Base-by-base conservation (phyloP, 2,329 filamentous ascomycete genomes). In the Colletotrichum eleusines region DNA sequence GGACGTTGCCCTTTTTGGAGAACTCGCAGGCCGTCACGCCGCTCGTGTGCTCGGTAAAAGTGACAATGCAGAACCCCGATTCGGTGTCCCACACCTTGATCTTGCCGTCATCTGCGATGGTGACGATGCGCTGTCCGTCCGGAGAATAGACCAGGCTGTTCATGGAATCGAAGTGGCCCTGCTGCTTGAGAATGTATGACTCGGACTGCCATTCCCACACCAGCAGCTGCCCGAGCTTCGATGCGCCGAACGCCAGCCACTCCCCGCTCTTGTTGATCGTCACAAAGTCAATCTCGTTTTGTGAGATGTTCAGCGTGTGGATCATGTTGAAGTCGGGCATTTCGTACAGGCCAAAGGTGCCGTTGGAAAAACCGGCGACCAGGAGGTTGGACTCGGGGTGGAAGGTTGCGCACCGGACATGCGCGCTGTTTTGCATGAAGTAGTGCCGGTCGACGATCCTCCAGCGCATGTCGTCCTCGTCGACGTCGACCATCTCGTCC, bases 131-230 rank as follows among this genome's bases (percentile, higher is more conserved):
- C 77, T 97, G 94, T 5, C 96, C 95, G 77, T 98, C 95, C 0
- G 96, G 95, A 6, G 96, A 95, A 81, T 98, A 99, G 11, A 93
- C 92, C 5, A 99, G 86, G 0, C 94, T 89, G 80, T 98, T 98
- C 89, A 98, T 95, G 2, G 94, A 92, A 79, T 99, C 96, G 74
- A 97, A 95, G 81, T 99, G 96, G 0, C 95, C 96, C 81, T 98
- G 96, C 78, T 99, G 96, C 82, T 99, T 99, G 58, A 99, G 85
- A 69, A 99, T 97, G 80, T 99, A 99, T 7, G 95, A 98, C 81
- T 99, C 97, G 0, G 96, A 99, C 79, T 98, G 95, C 95, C 97
- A 99, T 80, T 99, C 96, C 96, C 96, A 99, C 5, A 99, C 96
- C 5, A 99, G 84, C n/a, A 99, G 86, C 79, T 99, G 96, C 0